Percentiles rank a stretch among this genome's conserved stretches.
Conservation (phyloP, 2,329 filamentous ascomycete species). For the Colletotrichum orbiculare region DNA sequence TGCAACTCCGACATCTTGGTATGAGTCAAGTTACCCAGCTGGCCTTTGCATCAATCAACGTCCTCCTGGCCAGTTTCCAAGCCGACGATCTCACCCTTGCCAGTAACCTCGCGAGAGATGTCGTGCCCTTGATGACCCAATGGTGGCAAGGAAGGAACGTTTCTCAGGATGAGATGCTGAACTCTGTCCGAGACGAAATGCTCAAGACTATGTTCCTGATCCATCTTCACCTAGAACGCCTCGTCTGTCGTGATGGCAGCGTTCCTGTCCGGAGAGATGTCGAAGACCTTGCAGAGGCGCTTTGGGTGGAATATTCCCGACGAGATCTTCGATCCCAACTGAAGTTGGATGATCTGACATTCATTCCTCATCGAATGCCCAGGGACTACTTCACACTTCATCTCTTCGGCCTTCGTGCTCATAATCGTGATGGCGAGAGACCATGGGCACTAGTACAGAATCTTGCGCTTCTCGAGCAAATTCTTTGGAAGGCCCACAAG, state of each 20-base stretch:
- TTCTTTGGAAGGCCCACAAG: slow-evolving; percentile 48
- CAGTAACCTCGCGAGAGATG: slow-evolving; percentile 65
- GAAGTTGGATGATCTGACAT: slow-evolving; percentile 80
- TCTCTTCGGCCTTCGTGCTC: slow-evolving; percentile 64
- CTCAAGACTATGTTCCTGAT: slow-evolving; percentile 77
- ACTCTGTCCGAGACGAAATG: slow-evolving; percentile 79
- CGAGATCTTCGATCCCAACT: slow-evolving; percentile 78
- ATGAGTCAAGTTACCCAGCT: slow-evolving; percentile 74
- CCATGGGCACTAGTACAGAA: slow-evolving; percentile 70
- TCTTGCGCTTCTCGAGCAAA: slow-evolving; percentile 66
- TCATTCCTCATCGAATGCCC: slow-evolving; percentile 58
- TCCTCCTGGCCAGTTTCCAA: slow-evolving; percentile 71
- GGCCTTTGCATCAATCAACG: slow-evolving; percentile 81
- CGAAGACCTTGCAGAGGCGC: slow-evolving; percentile 73
- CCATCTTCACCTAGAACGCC: slow-evolving; percentile 70
- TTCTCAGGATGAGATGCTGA: slow-evolving; percentile 69
- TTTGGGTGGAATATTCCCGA: slow-evolving; percentile 83
- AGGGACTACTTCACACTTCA: slow-evolving; percentile 57
- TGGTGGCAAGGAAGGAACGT: slow-evolving; percentile 82
- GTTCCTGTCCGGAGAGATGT: slow-evolving; percentile 59
- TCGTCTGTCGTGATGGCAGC: slow-evolving; percentile 58
- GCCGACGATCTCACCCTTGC: slow-evolving; percentile 76
- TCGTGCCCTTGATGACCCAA: slow-evolving; percentile 77
- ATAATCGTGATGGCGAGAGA: slow-evolving; percentile 66
- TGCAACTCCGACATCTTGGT: slow-evolving; percentile 68